Percentiles rank a stretch among this genome's conserved stretches.
These are phyloP conservation scores for Ophiosphaerella herpotricha DNA, from an alignment of 2,329 filamentous ascomycete species.

Conservation along the genomic window DNA sequence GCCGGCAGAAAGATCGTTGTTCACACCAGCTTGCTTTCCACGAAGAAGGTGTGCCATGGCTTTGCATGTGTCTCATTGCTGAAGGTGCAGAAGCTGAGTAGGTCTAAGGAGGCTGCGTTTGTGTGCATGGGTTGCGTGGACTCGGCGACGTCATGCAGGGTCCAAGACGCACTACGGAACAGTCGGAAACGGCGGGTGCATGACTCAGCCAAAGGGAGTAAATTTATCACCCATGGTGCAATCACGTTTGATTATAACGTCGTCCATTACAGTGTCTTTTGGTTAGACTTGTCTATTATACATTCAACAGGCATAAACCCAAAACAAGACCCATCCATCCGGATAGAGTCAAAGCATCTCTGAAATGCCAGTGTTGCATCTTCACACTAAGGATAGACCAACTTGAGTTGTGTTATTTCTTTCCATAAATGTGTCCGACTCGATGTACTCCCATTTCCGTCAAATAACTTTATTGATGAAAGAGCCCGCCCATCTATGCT, in stretches of 20 bases:
- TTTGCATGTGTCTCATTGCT: slow-evolving; percentile 36
- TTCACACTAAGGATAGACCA: no score
- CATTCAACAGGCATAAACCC: not conserved
- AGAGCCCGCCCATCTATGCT: no score
- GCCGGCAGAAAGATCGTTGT: slow-evolving; percentile 84
- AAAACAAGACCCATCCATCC: no score
- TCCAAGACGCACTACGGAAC: slow-evolving; percentile 15
- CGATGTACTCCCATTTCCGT: no score
- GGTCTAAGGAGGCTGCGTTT: slow-evolving; percentile 12
- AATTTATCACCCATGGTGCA: not conserved
- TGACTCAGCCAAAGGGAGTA: not conserved
- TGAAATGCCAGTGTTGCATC: no score
- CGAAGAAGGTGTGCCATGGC: slow-evolving; percentile 85
- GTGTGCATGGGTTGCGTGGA: slow-evolving; percentile 15
- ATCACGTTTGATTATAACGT: not conserved
- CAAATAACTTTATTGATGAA: no score
- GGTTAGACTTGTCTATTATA: not conserved
- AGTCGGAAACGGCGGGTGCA: slow-evolving; percentile 4
- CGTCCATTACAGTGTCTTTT: no score
- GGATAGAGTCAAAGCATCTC: no score
- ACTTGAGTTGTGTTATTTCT: no score
- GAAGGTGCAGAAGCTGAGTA: slow-evolving; percentile 10
- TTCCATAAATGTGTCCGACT: no score
- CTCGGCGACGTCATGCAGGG: slow-evolving; percentile 27
- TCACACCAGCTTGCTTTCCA: slow-evolving; percentile 90